Conservation (phyloP, 2,329 filamentous ascomycete genomes). For the Aspergillus chevalieri region DNA sequence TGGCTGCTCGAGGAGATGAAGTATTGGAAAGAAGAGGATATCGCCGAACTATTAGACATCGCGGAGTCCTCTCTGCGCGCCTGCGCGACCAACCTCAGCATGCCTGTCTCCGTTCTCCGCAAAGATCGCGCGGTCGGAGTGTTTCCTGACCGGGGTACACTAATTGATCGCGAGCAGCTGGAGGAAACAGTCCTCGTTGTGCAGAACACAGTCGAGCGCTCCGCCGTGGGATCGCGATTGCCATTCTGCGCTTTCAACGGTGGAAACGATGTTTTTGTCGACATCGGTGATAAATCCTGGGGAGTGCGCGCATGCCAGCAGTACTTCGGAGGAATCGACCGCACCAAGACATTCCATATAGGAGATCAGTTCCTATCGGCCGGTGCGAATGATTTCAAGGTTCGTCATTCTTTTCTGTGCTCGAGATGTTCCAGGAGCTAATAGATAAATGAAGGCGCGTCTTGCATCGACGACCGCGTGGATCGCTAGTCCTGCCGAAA, state of each 20-base stretch:
- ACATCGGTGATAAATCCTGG: slow-evolving; percentile 97
- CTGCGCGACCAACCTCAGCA: slow-evolving; percentile 69
- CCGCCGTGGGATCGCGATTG: slow-evolving; percentile 59
- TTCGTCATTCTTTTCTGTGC: slow-evolving; percentile 14
- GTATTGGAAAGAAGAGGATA: slow-evolving; percentile 55
- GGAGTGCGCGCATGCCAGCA: slow-evolving; percentile 87
- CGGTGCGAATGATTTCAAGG: slow-evolving; percentile 95
- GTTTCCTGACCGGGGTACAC: slow-evolving; percentile 57
- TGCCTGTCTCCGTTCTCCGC: slow-evolving; percentile 73
- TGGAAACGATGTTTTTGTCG: slow-evolving; percentile 95
- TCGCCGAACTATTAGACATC: slow-evolving; percentile 75
- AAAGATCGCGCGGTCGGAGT: slow-evolving; percentile 85
- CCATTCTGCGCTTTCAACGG: slow-evolving; percentile 98
- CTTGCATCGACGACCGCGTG: slow-evolving; percentile 91
- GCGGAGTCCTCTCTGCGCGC: slow-evolving; percentile 79
- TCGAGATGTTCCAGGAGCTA: background rate
- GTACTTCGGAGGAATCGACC: slow-evolving; percentile 73
- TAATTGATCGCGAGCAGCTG: slow-evolving; percentile 75
- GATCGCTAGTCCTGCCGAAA: slow-evolving; percentile 91
- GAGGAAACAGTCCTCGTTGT: slow-evolving; percentile 95
- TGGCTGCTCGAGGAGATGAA: slow-evolving; percentile 57
- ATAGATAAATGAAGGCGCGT: slow-evolving; percentile 51
- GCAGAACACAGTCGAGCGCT: slow-evolving; percentile 85
- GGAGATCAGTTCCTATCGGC: slow-evolving; percentile 94
- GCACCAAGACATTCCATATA: slow-evolving; percentile 80